Conservation (phyloP, 1,284 basidiomycete species). For the Neolentinus lepideus region DNA sequence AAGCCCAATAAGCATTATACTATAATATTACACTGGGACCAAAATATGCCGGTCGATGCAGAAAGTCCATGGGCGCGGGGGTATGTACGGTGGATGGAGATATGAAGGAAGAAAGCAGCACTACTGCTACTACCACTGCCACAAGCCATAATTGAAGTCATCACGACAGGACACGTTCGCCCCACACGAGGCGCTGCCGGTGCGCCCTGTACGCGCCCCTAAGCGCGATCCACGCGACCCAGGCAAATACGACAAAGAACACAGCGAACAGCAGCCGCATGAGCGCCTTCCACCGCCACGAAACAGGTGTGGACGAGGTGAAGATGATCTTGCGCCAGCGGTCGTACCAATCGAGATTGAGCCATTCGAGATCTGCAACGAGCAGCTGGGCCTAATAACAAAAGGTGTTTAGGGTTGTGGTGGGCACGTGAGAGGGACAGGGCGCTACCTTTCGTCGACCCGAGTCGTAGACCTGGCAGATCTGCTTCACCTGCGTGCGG, state of each 20-base stretch:
- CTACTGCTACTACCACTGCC: no score
- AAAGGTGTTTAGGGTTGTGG: constrained; percentile 2
- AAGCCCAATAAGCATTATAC: no score
- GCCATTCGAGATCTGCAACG: constrained; percentile 55
- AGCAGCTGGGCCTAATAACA: constrained; percentile 47
- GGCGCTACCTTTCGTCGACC: constrained; percentile 50
- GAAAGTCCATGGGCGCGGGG: no score
- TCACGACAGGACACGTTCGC: constrained; percentile 64
- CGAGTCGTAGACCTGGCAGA: constrained; percentile 58
- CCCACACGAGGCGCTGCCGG: constrained; percentile 66
- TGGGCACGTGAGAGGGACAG: constrained; percentile 7
- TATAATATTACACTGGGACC: no score
- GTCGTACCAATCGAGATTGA: constrained; percentile 67
- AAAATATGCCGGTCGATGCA: no score
- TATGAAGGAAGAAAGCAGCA: no score
- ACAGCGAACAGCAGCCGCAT: constrained; percentile 25
- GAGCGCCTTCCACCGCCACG: constrained; percentile 52
- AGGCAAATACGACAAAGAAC: constrained; percentile 45
- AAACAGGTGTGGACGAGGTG: constrained; percentile 60
- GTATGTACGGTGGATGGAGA: no score
- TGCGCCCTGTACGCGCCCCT: constrained; percentile 63
- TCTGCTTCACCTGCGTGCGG: constrained; percentile 49
- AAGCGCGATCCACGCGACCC: constrained; percentile 54
- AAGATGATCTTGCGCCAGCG: constrained; percentile 67
- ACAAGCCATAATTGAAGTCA: no score